phyloP scores from a whole-genome alignment of 257 asterid species.

The Penstemon eatonii region DNA sequence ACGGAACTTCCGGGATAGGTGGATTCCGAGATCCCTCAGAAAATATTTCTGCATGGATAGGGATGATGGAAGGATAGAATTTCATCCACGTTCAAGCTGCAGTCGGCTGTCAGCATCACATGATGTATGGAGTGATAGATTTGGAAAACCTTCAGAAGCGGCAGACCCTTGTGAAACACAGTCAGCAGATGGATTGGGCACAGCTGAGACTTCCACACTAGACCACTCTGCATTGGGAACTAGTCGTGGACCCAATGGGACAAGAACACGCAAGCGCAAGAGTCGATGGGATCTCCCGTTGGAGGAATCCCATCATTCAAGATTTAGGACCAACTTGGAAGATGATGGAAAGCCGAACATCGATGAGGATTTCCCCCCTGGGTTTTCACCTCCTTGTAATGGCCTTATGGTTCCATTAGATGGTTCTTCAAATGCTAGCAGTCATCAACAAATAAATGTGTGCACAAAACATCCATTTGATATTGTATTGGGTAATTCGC shows the following conservation, averaged over 20 bases:
- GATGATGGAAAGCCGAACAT: conserved; percentile 31
- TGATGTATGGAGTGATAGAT: conserved; percentile 37
- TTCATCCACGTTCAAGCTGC: conserved; percentile 36
- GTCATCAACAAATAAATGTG: conserved; percentile 30
- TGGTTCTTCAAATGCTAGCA: conserved; percentile 34
- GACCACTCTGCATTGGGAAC: conserved; percentile 40
- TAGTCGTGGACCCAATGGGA: conserved; percentile 32
- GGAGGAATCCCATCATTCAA: conserved; percentile 37
- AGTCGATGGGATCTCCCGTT: conserved; percentile 83
- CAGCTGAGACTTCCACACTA: conserved; percentile 31
- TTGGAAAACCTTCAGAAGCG: conserved; percentile 47
- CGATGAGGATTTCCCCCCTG: conserved; percentile 73
- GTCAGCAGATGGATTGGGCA: conserved; percentile 33
- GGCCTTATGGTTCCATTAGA: conserved; percentile 34
- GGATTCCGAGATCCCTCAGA: conserved; percentile 75
- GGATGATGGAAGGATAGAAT: conserved; percentile 50
- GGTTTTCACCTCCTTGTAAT: conserved; percentile 43
- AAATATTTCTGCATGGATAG: conserved; percentile 53
- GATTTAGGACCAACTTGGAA: conserved; percentile 34
- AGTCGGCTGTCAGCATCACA: conserved; percentile 34
- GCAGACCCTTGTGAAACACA: conserved; percentile 28
- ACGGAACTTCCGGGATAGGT: conserved; percentile 78
- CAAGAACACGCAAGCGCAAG: conserved; percentile 68
- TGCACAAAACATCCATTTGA: conserved; percentile 33
- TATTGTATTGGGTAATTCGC: conserved; percentile 48